Base-by-base conservation (phyloP, 768 basidiomycete genomes). In the Phallus indusiatus region DNA sequence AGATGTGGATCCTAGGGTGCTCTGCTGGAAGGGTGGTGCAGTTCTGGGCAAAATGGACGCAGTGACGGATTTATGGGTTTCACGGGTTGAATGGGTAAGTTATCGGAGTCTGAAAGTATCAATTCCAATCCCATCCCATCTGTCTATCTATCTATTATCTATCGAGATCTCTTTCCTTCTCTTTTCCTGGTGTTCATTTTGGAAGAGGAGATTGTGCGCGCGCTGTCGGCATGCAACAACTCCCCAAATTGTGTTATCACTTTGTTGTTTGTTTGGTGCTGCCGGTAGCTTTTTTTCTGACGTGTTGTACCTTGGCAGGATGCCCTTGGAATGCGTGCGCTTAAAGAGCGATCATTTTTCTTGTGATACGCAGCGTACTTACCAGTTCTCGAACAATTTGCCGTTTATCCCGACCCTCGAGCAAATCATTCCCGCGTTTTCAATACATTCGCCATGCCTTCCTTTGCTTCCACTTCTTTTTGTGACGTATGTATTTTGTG, bases 21-120 rank as follows among this genome's bases (percentile, higher is more conserved):
- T 98, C 34, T 85, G 84, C 16, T 99, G 96, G 96, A 97, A 97
- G 70, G 96, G 96, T 10, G 92, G 87, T 6, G 82, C 87, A 8
- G 91, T 94, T 12, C 81, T 97, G 47, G 90, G 86, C 24, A 90
- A 91, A 72, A 88, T 98, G 82, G 96, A 99, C 54, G 83, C 85
- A 2, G 83, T 88, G 49, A 79, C 82, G 33, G 96, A 99, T 63
- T 73, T 97, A 58, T 98, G 95, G 95, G 76, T 98, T 24, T 82
- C 90, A 6, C 73, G 76, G 59, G 75, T 83, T 36, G 96, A 99
- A 69, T 99, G 94, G 90, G 90, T 92, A 70, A 53, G 79, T 72
- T 11, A n/a, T 21, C 12, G 28, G 6, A 28, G 4, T 28, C 28
- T 28, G 28, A 28, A 28, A 28, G n/a, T n/a, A 18, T 20, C 28